Conservation (phyloP, 2,329 filamentous ascomycete species). For the Pyrenochaeta sp. region DNA sequence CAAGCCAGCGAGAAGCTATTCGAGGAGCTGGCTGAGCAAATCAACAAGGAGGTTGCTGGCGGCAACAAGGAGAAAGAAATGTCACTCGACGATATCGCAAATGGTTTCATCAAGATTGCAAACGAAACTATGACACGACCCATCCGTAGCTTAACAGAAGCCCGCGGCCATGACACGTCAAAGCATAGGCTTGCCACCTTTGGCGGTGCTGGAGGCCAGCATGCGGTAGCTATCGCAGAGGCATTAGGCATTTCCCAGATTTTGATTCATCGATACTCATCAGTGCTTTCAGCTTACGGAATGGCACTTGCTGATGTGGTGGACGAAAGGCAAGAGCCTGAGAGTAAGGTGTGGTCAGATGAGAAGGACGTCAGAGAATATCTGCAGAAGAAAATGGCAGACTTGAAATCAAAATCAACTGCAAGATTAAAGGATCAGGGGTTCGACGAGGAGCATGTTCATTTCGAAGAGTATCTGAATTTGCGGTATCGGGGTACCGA, state of each 20-base stretch:
- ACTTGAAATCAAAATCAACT: slow-evolving; percentile 78
- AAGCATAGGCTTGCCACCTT: slow-evolving; percentile 92
- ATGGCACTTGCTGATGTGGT: slow-evolving; percentile 95
- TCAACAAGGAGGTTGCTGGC: slow-evolving; percentile 77
- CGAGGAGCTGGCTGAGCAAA: slow-evolving; percentile 75
- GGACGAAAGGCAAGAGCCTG: slow-evolving; percentile 84
- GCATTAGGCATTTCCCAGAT: slow-evolving; percentile 86
- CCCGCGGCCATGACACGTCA: slow-evolving; percentile 88
- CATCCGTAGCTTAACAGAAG: slow-evolving; percentile 89
- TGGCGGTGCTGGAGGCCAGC: slow-evolving; percentile 89
- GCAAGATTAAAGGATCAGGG: slow-evolving; percentile 76
- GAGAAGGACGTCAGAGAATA: slow-evolving; percentile 65
- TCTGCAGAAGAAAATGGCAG: slow-evolving; percentile 76
- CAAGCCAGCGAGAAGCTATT: slow-evolving; percentile 79
- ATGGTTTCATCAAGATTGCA: slow-evolving; percentile 87
- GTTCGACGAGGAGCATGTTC: slow-evolving; percentile 75
- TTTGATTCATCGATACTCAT: slow-evolving; percentile 85
- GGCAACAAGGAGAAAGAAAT: slow-evolving; percentile 66
- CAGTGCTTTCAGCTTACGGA: slow-evolving; percentile 87
- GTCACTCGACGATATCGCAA: slow-evolving; percentile 83
- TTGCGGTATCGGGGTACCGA: slow-evolving; percentile 92
- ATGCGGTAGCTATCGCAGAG: slow-evolving; percentile 89
- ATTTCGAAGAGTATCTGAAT: slow-evolving; percentile 92
- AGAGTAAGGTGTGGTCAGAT: slow-evolving; percentile 67
- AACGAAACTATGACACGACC: slow-evolving; percentile 92